Evolutionary conservation across 1,284 basidiomycete genomes (phyloP).

Genomic region (Tylopilus microsporus): DNA sequence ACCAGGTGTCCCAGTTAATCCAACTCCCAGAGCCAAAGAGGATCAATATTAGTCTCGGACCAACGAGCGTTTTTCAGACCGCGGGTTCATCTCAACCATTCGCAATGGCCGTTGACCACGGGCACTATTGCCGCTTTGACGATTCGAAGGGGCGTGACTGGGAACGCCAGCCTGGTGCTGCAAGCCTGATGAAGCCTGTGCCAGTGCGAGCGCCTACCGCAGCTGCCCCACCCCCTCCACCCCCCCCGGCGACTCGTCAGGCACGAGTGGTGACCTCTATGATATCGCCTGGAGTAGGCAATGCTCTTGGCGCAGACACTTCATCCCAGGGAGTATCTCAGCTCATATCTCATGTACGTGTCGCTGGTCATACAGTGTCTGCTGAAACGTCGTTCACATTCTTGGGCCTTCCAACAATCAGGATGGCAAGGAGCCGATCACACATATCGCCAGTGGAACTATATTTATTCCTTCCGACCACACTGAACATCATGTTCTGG

Average conservation of each 20-base stretch:
- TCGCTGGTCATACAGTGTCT: neutral
- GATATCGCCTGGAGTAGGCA: no score
- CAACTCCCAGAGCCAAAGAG: conserved; percentile 23
- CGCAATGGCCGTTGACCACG: no score
- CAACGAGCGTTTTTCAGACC: neutral
- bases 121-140: no score
- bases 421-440: conserved; percentile 18
- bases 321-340: conserved; percentile 9
- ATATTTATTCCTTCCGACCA: conserved; percentile 18
- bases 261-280: no score
- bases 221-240: no score
- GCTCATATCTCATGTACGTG: conserved; percentile 13
- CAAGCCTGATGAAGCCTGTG: no score
- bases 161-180: no score
- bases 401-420: neutral
- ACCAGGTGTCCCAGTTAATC: conserved; percentile 13
- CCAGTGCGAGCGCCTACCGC: no score
- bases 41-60: conserved; percentile 13
- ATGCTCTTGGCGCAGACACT: no score
- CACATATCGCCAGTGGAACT: conserved; percentile 12
- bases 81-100: no score
- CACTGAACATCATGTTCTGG: conserved; percentile 17
- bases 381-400: neutral
- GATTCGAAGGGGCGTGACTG: no score
- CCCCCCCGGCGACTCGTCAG: no score